These are phyloP conservation scores for Nannochloris sp. DNA, from an alignment of 139 green algal genomes.

Conservation along the genomic window DNA sequence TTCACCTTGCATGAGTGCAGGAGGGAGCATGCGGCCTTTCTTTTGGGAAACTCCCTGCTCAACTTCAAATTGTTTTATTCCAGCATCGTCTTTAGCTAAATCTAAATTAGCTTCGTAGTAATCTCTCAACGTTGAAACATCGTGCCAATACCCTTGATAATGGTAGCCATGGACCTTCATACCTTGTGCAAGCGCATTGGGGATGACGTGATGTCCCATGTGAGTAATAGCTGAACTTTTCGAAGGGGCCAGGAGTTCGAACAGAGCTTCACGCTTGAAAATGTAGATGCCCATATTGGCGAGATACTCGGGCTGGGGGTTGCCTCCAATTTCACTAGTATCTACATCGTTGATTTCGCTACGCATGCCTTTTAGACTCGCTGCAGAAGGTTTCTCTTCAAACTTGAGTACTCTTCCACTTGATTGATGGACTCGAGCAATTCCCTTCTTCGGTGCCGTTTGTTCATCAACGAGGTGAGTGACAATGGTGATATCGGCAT, in stretches of 20 bases:
- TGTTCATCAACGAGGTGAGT: constrained; percentile 28
- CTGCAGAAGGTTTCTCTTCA: constrained; percentile 37
- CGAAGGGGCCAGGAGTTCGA: constrained; percentile 34
- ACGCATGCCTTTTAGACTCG: constrained; percentile 15
- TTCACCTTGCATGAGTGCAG: constrained; percentile 1
- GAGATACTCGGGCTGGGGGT: constrained; percentile 53
- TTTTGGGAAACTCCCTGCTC: not conserved
- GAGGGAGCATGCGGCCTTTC: constrained; percentile 10
- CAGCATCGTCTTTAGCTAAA: constrained; percentile 28
- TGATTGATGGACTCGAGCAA: constrained; percentile 11
- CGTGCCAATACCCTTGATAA: constrained; percentile 70
- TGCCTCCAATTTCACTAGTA: not conserved
- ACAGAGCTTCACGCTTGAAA: constrained; percentile 51
- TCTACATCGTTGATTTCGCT: constrained; percentile 15
- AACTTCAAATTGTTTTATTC: constrained; percentile 3
- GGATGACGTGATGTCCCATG: constrained; percentile 78
- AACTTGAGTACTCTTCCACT: constrained; percentile 29
- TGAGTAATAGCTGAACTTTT: constrained; percentile 39
- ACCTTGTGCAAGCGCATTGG: constrained; percentile 53
- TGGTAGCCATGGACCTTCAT: constrained; percentile 57
- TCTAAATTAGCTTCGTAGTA: constrained; percentile 75
- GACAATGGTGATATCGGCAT: constrained; percentile 46
- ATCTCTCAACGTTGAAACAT: constrained; percentile 49
- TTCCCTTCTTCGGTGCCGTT: constrained; percentile 21
- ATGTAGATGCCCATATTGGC: constrained; percentile 84